Evolutionary conservation across 768 basidiomycete genomes (phyloP), one percentile per base, ranked within the genome.

Genomic region (Amylocystis lapponica): DNA sequence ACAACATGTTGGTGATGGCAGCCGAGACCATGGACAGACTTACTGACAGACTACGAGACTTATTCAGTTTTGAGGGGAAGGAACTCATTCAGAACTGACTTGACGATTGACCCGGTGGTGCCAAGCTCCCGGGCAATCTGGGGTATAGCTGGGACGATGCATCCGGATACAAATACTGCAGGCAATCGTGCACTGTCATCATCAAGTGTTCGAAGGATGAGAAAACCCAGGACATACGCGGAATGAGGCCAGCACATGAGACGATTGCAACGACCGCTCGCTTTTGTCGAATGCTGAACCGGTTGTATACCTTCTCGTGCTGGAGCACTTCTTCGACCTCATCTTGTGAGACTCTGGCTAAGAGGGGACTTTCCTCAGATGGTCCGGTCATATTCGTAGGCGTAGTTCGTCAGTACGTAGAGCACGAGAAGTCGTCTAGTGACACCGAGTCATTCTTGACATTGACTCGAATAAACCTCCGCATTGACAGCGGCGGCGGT

Each of bases 141-240:
- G 0, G 86, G 84, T 43, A 90, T 83, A 0, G 79, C 78, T 0
- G 86, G 86, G 2, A 86, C 70, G 57, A 90, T 87, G 1, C 76
- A 76, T 0, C 77, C 81, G 6, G 76, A 66, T 0, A 83, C 77
- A 46, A 90, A 79, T 27, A 83, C 86, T 90, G 42, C 1, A 35
- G 13, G 25, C 2, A 27, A n/a, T 25, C 7, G 6, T 5, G 19
- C 34, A 19, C 3, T 17, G 16, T 12, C 2, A n/a, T 13, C 23
- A 13, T 26, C 12, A 25, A 37, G 21, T 25, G n/a, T 12, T 34
- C 33, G 5, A 39, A 5, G 9, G 0, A 21, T 7, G 16, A 9
- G 27, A 19, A 53, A 29, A 50, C 20, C 4, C 32, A 30, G 14
- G 21, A 60, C 74, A 36, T 52, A 87, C 86, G 66, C 17, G 79